Conservation (phyloP, 305 asterid genomes). For the Fraxinus angustifolia region DNA sequence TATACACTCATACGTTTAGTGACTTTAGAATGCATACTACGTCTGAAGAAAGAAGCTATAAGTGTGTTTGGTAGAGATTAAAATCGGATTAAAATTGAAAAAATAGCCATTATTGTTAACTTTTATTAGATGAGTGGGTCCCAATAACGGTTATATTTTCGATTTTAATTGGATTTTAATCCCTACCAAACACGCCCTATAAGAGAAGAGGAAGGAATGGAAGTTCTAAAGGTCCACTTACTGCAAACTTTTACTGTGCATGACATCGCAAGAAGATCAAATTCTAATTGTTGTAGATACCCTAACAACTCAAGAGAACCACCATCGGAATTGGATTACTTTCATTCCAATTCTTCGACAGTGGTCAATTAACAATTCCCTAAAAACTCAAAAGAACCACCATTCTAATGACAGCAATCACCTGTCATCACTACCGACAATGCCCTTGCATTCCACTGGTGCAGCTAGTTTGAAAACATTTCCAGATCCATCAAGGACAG, state of each 20-base stretch:
- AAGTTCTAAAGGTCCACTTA: not conserved
- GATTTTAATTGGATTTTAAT: too few relatives aligned
- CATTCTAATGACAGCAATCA: slow-evolving; percentile 20
- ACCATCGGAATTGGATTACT: not conserved
- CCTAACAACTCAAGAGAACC: not conserved
- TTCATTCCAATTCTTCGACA: not conserved
- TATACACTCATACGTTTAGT: not conserved
- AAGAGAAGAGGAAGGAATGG: not conserved
- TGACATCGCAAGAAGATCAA: slow-evolving; percentile 2
- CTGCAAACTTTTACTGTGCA: not conserved
- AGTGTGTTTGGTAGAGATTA: too few relatives aligned
- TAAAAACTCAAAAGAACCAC: not conserved
- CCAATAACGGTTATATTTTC: too few relatives aligned
- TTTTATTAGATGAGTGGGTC: too few relatives aligned
- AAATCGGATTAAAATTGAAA: too few relatives aligned
- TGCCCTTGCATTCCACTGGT: slow-evolving; percentile 96
- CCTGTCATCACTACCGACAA: slow-evolving; percentile 98
- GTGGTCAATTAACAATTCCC: not conserved
- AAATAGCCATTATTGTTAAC: too few relatives aligned
- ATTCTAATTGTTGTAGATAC: not conserved
- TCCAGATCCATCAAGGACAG: slow-evolving; percentile 78
- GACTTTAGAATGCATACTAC: not conserved
- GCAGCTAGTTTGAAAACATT: slow-evolving; percentile 78
- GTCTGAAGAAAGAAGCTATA: not conserved
- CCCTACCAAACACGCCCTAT: not conserved